These are phyloP conservation scores for Kwoniella mangroviensis DNA, from an alignment of 768 basidiomycete genomes.

Conservation along the genomic window DNA sequence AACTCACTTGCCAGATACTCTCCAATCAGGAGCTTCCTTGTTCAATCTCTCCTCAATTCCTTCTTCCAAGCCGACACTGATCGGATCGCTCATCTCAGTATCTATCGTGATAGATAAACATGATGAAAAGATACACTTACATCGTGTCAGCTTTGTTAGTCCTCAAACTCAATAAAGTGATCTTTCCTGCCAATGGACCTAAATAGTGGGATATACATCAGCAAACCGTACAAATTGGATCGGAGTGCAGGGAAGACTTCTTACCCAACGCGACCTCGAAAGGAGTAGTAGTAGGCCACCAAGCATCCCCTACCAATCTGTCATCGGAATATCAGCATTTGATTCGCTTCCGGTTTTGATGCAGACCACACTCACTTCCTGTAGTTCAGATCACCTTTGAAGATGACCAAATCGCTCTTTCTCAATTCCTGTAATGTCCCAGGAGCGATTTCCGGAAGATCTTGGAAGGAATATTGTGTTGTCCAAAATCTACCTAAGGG, in stretches of 20 bases:
- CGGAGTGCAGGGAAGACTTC: no score
- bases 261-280: slow-evolving; percentile 68
- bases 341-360: no score
- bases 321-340: no score
- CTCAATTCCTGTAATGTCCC: slow-evolving; percentile 62
- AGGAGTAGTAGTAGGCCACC: slow-evolving; percentile 81
- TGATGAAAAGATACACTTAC: slow-evolving; percentile 32
- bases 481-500: slow-evolving; percentile 57
- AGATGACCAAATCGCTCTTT: slow-evolving; percentile 51
- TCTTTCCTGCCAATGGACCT: slow-evolving; percentile 78
- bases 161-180: slow-evolving; percentile 80
- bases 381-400: slow-evolving; percentile 71
- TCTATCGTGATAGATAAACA: neutral
- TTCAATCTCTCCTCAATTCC: slow-evolving; percentile 74
- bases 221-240: no score
- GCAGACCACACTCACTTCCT: slow-evolving; percentile 68
- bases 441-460: slow-evolving; percentile 49
- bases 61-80: slow-evolving; percentile 70
- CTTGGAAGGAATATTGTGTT: slow-evolving; percentile 55
- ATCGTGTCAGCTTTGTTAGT: slow-evolving; percentile 96
- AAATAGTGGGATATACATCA: neutral
- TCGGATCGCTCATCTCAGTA: neutral
- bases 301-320: slow-evolving; percentile 84
- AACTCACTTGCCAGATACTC: slow-evolving; percentile 54
- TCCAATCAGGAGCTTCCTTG: slow-evolving; percentile 58